These are phyloP conservation scores for Trichophyton verrucosum DNA, from an alignment of 2,329 filamentous ascomycete species.

Conservation along the genomic window DNA sequence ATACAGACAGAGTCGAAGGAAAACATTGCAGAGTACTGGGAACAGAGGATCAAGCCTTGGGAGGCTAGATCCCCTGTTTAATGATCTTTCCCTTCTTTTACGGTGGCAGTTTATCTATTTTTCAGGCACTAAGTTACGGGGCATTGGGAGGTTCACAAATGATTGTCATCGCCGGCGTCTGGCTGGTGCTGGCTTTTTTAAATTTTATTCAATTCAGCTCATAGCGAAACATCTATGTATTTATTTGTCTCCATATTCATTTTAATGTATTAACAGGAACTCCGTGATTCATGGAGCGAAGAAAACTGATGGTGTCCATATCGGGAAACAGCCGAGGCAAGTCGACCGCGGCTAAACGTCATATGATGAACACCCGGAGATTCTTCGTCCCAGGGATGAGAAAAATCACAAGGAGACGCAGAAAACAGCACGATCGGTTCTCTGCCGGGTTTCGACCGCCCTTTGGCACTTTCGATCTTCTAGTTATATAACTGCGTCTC, in stretches of 20 bases:
- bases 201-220: no score
- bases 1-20: neutral
- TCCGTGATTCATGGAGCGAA: neutral
- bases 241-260: no score
- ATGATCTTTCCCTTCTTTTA: neutral
- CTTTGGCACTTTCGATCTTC: no score
- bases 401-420: neutral
- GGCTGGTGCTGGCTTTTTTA: neutral
- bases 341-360: neutral
- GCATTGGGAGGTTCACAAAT: neutral
- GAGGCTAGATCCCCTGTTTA: neutral
- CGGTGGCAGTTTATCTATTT: no score
- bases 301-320: neutral
- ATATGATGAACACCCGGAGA: neutral
- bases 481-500: neutral
- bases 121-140: neutral
- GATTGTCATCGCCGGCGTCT: neutral
- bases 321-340: neutral
- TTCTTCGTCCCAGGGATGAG: neutral
- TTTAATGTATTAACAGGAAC: no score
- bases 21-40: neutral
- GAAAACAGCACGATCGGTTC: neutral
- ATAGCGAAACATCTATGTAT: no score
- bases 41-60: neutral
- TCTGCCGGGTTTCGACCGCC: neutral